Percentiles rank a stretch among this genome's conserved stretches.
Conservation (phyloP, 176 grass and related monocot genomes). For the Musa troglodytarum region DNA sequence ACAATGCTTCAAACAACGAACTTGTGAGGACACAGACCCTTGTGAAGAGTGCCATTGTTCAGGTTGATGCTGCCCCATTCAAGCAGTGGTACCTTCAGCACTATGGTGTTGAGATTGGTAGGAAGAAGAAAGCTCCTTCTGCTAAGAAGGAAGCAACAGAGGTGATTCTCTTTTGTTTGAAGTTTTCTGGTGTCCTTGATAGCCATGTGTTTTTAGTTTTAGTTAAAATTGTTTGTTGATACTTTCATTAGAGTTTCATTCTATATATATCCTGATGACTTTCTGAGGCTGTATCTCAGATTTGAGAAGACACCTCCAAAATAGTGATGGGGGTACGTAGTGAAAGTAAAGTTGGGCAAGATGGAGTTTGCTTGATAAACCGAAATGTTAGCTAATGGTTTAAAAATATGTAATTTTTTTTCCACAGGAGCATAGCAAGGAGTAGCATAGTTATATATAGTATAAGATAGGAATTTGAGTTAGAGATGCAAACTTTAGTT, state of each 20-base stretch:
- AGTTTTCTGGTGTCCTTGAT: not conserved
- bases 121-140: slow-evolving; percentile 56
- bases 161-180: slow-evolving; percentile 23
- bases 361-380: too few species aligned
- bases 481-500: too few species aligned
- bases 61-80: slow-evolving; percentile 91
- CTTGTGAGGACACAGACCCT: slow-evolving; percentile 95
- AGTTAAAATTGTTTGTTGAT: not conserved
- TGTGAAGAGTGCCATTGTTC: slow-evolving; percentile 77
- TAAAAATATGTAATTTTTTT: too few species aligned
- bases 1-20: slow-evolving; percentile 90
- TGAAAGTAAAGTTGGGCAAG: too few species aligned
- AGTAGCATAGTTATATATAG: too few species aligned
- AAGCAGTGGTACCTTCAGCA: slow-evolving; percentile 91
- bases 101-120: slow-evolving; percentile 82
- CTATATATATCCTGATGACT: too few species aligned
- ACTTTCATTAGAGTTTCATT: not conserved
- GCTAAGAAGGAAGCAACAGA: slow-evolving; percentile 53
- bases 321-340: too few species aligned
- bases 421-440: too few species aligned
- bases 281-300: too few species aligned
- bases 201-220: not conserved
- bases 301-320: too few species aligned
- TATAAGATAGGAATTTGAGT: too few species aligned
- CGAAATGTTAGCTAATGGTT: too few species aligned